Conservation (phyloP, 2,329 filamentous ascomycete genomes). For the Purpureocillium takamizusanense region DNA sequence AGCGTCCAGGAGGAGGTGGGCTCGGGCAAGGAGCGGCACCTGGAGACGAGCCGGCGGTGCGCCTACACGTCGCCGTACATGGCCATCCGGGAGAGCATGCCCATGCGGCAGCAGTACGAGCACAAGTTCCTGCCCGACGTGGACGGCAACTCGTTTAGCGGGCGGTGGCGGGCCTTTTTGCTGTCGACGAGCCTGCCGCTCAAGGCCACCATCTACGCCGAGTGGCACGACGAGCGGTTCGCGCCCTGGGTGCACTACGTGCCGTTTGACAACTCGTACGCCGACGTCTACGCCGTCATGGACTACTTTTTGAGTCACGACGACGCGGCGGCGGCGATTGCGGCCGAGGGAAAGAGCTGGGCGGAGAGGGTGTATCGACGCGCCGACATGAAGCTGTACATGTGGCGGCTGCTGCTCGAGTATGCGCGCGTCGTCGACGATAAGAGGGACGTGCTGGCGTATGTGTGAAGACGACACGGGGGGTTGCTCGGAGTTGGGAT, state of each 20-base stretch:
- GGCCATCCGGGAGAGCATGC: background rate
- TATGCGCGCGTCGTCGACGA: conserved; percentile 27
- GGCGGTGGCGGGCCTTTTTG: conserved; percentile 42
- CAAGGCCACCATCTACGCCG: conserved; percentile 53
- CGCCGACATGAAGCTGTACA: conserved; percentile 49
- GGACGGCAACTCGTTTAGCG: conserved; percentile 47
- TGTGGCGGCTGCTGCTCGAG: conserved; percentile 38
- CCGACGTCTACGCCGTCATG: conserved; percentile 48
- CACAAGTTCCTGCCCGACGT: conserved; percentile 51
- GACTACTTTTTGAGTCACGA: conserved; percentile 40
- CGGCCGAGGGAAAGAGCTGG: conserved; percentile 41
- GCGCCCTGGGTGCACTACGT: conserved; percentile 55
- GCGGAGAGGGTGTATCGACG: conserved; percentile 39
- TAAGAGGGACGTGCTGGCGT: conserved; percentile 18
- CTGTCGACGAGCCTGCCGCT: conserved; percentile 46
- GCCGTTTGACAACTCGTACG: conserved; percentile 49
- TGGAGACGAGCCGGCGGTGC: background rate
- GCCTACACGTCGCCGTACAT: background rate
- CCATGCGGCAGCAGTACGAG: conserved; percentile 25
- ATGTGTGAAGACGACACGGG: too few relatives aligned
- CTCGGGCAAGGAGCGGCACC: background rate
- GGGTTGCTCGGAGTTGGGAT: too few relatives aligned
- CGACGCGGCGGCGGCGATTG: conserved; percentile 36
- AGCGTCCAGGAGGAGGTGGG: background rate
- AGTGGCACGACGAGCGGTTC: conserved; percentile 55